Evolutionary conservation across 2,329 filamentous ascomycete genomes (phyloP).

Genomic region (Pseudogymnoascus verrucosus): DNA sequence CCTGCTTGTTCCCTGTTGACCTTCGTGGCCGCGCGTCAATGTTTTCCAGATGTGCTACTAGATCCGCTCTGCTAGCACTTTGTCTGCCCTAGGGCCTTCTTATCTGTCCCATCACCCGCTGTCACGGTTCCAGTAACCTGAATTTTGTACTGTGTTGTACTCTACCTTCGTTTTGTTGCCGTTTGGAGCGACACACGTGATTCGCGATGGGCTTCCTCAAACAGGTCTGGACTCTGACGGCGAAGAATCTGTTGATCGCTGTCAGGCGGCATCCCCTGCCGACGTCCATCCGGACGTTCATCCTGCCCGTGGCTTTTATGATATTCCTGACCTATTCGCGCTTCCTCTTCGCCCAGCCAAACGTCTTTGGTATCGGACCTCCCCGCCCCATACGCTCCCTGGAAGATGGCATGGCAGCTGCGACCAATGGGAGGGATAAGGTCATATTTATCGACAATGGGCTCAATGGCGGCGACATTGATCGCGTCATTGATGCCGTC

Average conservation of each 20-base stretch:
- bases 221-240: slow-evolving; percentile 50
- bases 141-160: neutral
- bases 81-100: neutral
- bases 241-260: slow-evolving; percentile 53
- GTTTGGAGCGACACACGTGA: neutral
- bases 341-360: slow-evolving; percentile 75
- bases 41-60: neutral
- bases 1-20: slow-evolving; percentile 37
- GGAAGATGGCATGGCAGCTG: slow-evolving; percentile 50
- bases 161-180: neutral
- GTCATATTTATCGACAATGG: slow-evolving; percentile 76
- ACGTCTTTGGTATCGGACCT: slow-evolving; percentile 63
- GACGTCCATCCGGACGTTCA: slow-evolving; percentile 48
- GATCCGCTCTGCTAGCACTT: neutral
- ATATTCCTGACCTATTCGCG: slow-evolving; percentile 63
- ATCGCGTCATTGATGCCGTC: slow-evolving; percentile 58
- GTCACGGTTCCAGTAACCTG: neutral
- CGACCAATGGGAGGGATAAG: slow-evolving; percentile 53
- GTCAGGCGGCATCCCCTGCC: slow-evolving; percentile 44
- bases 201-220: slow-evolving; percentile 41
- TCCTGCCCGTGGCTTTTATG: slow-evolving; percentile 51
- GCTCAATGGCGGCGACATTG: slow-evolving; percentile 59
- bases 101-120: slow-evolving; percentile 6
- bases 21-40: neutral
- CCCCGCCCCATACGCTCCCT: slow-evolving; percentile 56